Base-by-base conservation (phyloP, 306 rosid genomes). In the Sicyos baderoa region DNA sequence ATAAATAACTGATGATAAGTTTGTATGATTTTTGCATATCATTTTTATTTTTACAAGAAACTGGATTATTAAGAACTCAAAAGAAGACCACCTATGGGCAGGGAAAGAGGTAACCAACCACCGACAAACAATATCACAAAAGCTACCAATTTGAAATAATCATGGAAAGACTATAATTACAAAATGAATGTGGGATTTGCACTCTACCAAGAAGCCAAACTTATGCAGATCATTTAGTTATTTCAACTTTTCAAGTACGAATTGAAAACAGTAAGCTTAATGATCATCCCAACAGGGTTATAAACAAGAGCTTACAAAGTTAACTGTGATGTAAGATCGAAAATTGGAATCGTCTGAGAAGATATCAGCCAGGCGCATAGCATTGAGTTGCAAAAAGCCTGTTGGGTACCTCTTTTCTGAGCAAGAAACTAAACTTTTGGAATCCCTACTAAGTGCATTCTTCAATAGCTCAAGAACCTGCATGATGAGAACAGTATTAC, bases 301-400 rank as follows among this genome's bases (percentile, higher is more conserved):
- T 50, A 64, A 70, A 56, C 44, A 73, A 71, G 54, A 65, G 77
- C 98, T 82, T 88, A 92, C 98, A 61, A 88, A 89, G 80, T 80
- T 77, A 70, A 44, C 49, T 71, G 86, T 92, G 84, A 88, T 88
- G 75, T 82, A 88, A 47, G 98, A 87, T 74, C 96, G 83, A 35
- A 92, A 89, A 76, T 92, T 87, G 77, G 98, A 89, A 82, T 92
- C 98, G 78, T 92, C 98, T 2, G 98, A 92, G 81, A 89, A 84
- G 68, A 89, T 81, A 76, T 92, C 98, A 78, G 87, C 91, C 23
- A 93, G 88, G 76, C 97, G 97, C 98, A 93, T 81, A 12, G 98
- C 98, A 80, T 89, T 89, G 82, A 93, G 98, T 81, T 93, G 98
- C 80, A 88, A 81, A 82, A 87, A 74, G 14, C 98, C 98, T 82